Conservation (phyloP, 495 filamentous ascomycete genomes). For the Astrocystis sublimbata region DNA sequence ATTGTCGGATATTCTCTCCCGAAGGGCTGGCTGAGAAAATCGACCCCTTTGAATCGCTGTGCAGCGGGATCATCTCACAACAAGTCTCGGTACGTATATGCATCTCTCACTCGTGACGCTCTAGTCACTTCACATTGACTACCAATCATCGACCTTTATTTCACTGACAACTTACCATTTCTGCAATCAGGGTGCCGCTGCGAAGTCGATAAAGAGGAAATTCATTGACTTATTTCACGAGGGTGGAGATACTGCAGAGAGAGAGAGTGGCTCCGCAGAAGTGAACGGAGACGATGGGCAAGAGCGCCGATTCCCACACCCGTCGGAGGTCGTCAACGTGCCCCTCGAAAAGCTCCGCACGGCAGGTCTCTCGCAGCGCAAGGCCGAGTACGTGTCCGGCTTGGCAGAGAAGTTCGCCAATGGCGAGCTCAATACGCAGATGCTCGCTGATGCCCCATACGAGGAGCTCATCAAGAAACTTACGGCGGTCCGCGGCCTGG, state of each 20-base stretch:
- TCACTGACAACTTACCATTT: no score
- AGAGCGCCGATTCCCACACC: slow-evolving; percentile 65
- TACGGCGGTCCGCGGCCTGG: slow-evolving; percentile 83
- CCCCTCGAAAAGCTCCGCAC: slow-evolving; percentile 68
- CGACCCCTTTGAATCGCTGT: slow-evolving; percentile 83
- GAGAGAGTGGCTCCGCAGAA: slow-evolving; percentile 26
- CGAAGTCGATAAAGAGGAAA: slow-evolving; percentile 79
- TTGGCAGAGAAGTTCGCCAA: slow-evolving; percentile 76
- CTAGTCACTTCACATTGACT: background rate
- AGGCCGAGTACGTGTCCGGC: slow-evolving; percentile 90
- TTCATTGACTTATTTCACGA: slow-evolving; percentile 76
- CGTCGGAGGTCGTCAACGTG: slow-evolving; percentile 63
- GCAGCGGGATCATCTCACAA: slow-evolving; percentile 88
- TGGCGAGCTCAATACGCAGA: slow-evolving; percentile 71
- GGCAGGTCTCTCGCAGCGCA: slow-evolving; percentile 85
- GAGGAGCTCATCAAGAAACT: slow-evolving; percentile 81
- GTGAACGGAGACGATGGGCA: background rate
- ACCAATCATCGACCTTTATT: no score
- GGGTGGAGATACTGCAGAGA: slow-evolving; percentile 15
- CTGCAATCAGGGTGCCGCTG: slow-evolving; percentile 64
- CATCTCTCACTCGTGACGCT: background rate
- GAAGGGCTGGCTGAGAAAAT: slow-evolving; percentile 79
- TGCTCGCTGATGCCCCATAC: slow-evolving; percentile 75
- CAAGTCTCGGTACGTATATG: slow-evolving; percentile 66
- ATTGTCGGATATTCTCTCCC: slow-evolving; percentile 76